A percentile compares a stretch with the other conserved stretches of the same genome.
phyloP scores from a whole-genome alignment of 768 basidiomycete genomes.

The Leccinum uliginosum region DNA sequence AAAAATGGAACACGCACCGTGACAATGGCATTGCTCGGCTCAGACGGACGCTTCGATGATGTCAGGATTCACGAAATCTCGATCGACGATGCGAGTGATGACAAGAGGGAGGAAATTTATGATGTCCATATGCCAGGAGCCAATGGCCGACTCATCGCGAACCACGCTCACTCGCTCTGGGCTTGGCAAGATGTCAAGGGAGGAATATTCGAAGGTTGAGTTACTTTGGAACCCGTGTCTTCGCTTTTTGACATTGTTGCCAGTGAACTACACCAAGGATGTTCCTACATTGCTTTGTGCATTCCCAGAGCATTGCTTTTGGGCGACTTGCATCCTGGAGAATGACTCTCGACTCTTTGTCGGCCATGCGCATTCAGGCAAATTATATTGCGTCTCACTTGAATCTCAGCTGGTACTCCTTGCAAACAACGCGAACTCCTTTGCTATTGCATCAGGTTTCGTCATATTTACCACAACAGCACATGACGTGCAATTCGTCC shows the following conservation, averaged over 20 bases:
- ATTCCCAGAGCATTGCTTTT: constrained; percentile 62
- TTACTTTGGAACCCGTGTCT: neutral
- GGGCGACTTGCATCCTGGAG: constrained; percentile 30
- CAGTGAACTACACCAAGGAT: constrained; percentile 21
- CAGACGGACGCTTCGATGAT: constrained; percentile 31
- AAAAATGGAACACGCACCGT: constrained; percentile 2
- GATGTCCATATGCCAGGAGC: constrained; percentile 27
- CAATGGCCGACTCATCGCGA: constrained; percentile 47
- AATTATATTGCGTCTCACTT: constrained; percentile 49
- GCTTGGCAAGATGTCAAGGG: constrained; percentile 47
- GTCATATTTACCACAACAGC: constrained; percentile 80
- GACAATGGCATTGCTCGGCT: constrained; percentile 39
- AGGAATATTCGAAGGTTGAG: constrained; percentile 42
- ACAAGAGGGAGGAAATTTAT: constrained; percentile 5
- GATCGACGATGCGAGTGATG: neutral
- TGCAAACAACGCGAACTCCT: constrained; percentile 63
- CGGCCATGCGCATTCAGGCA: constrained; percentile 63
- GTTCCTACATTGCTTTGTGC: constrained; percentile 24
- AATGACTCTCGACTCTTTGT: constrained; percentile 39
- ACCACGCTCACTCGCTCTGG: constrained; percentile 12
- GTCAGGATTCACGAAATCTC: constrained; percentile 26
- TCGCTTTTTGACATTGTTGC: constrained; percentile 2
- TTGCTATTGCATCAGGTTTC: constrained; percentile 67
- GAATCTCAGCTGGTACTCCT: constrained; percentile 32
- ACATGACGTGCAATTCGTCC: constrained; percentile 76